Evolutionary conservation across 1,139 yeast genomes (phyloP), one percentile per base, ranked within the genome.

Genomic region (Pichia sp.): DNA sequence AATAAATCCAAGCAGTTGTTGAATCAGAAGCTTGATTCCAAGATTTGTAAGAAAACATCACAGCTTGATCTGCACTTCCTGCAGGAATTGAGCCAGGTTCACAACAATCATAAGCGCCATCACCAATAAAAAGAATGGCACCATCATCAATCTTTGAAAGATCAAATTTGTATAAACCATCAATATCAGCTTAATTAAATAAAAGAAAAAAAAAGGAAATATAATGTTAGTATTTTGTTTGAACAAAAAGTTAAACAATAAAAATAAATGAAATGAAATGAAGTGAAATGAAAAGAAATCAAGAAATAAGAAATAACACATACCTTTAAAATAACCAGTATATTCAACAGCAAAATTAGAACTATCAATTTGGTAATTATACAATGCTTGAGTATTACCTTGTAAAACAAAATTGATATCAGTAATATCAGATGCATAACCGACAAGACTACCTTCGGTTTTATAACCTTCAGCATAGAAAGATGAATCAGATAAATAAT

Each of bases 31-130:
- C 33, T 24, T 8, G 12, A 26, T 40, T 37, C 39, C 34, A 32
- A 9, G 35, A 31, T 11, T 48, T 47, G 3, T 30, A 33, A 4
- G 43, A 30, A 4, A 36, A 35, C 27, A 45, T 30, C 3, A 34
- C 26, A 10, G 42, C 41, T 4, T 41, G 16, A 7, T 39, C 35
- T 2, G 45, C 37, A 20, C 32, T 37, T 11, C 47, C 43, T 2
- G n/a, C 23, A 3, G 48, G 37, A 11, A 38, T 6, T 3, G 41
- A 31, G 28, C 51, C 48, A 6, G 50, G 45, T 23, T 45, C 36
- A 47, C 67, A 63, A 48, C 67, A 63, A 23, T 45, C 55, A 32
- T 61, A 59, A 2, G 61, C 65, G 31, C 48, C 52, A 26, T 35
- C 42, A 31, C 64, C 65, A 35, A 62, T 37, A 25, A 49, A 50